These are phyloP conservation scores for Aspergillus cavernicola DNA, from an alignment of 495 filamentous ascomycete genomes.

Conservation along the genomic window DNA sequence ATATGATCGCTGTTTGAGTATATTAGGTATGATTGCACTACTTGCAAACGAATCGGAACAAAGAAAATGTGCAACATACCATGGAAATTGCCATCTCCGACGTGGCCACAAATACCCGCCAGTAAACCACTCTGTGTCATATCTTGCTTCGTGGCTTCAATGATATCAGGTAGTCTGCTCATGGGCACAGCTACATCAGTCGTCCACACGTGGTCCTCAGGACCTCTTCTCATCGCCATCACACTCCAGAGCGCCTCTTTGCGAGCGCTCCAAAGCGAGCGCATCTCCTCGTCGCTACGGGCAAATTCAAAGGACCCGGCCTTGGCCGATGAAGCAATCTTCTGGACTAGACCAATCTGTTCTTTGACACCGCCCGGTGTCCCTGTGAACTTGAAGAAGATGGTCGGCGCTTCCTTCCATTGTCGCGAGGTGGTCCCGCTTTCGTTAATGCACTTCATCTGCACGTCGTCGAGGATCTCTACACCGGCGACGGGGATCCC, in stretches of 20 bases:
- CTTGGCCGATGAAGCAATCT: constrained; percentile 46
- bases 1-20: constrained; percentile 11
- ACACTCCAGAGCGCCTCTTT: constrained; percentile 60
- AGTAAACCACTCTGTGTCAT: constrained; percentile 53
- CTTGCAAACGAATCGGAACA: background rate
- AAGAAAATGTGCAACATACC: constrained; percentile 30
- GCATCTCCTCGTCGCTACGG: constrained; percentile 49
- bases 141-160: constrained; percentile 58
- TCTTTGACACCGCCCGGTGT: constrained; percentile 56
- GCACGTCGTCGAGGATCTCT: constrained; percentile 62
- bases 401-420: constrained; percentile 60
- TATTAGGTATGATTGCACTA: background rate
- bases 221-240: constrained; percentile 52
- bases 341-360: constrained; percentile 55
- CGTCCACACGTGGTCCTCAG: constrained; percentile 60
- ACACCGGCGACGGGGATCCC: constrained; percentile 62
- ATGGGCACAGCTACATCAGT: constrained; percentile 67
- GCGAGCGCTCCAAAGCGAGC: constrained; percentile 58
- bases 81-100: constrained; percentile 66
- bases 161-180: constrained; percentile 56
- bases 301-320: constrained; percentile 59
- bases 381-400: constrained; percentile 67
- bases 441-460: constrained; percentile 64
- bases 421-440: constrained; percentile 49
- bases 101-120: constrained; percentile 63